A percentile compares a stretch with the other conserved stretches of the same genome.
phyloP scores from a whole-genome alignment of 1,139 yeast species.

The Diutina sp. region DNA sequence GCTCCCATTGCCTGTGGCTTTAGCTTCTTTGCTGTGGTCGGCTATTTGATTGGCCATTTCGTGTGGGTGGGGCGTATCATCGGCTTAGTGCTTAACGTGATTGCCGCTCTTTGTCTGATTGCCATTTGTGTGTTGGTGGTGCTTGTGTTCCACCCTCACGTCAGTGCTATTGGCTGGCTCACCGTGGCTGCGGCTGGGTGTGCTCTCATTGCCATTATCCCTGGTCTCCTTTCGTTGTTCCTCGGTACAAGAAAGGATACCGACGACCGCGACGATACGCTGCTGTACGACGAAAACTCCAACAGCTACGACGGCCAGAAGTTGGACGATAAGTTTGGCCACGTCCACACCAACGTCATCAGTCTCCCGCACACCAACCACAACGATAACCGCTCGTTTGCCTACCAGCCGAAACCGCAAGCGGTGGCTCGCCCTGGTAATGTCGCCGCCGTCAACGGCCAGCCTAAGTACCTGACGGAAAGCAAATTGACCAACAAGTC shows the following conservation, averaged over 20 bases:
- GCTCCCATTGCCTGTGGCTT: constrained; percentile 10
- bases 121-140: constrained; percentile 34
- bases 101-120: constrained; percentile 40
- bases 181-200: constrained; percentile 53
- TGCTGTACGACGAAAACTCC: background rate
- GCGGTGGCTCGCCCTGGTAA: background rate
- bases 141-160: constrained; percentile 47
- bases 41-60: background rate
- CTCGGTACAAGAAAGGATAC: constrained; percentile 11
- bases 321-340: background rate
- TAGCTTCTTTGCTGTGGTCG: constrained; percentile 1
- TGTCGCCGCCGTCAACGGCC: background rate
- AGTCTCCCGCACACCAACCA: background rate
- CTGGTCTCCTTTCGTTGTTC: constrained; percentile 12
- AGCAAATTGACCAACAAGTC: background rate
- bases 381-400: background rate
- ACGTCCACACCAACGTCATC: background rate
- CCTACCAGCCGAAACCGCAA: background rate
- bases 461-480: background rate
- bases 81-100: constrained; percentile 16
- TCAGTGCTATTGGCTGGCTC: constrained; percentile 61
- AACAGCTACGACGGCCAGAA: background rate
- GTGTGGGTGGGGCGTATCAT: constrained; percentile 2
- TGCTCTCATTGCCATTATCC: constrained; percentile 21
- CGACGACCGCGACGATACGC: constrained; percentile 4